Evolutionary conservation across 2,329 filamentous ascomycete species (phyloP).

Genomic region (Cytospora piceicola): DNA sequence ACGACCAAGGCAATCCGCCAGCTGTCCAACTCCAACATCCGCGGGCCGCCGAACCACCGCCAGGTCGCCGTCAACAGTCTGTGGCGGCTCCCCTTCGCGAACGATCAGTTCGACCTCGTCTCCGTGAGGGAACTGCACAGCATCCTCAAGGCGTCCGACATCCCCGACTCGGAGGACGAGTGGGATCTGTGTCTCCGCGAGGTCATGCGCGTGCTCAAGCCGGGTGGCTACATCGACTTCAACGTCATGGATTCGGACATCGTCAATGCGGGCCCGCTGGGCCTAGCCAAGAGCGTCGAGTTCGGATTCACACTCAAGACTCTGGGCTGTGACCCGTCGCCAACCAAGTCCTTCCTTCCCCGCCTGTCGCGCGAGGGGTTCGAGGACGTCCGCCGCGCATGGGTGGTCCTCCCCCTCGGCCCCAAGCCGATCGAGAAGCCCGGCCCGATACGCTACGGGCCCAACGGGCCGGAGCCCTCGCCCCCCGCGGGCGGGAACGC

Average conservation of each 20-base stretch:
- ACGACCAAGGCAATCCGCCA: constrained; percentile 74
- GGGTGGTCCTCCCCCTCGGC: constrained; percentile 88
- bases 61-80: constrained; percentile 78
- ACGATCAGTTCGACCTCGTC: constrained; percentile 87
- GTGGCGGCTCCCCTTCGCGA: constrained; percentile 81
- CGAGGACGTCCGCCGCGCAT: constrained; percentile 77
- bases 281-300: constrained; percentile 83
- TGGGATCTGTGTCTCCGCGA: constrained; percentile 85
- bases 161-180: constrained; percentile 73
- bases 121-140: constrained; percentile 86
- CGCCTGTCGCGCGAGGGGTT: constrained; percentile 79
- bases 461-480: constrained; percentile 42
- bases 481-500: constrained; percentile 44
- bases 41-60: constrained; percentile 85
- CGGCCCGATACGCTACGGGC: constrained; percentile 44
- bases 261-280: constrained; percentile 78
- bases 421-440: constrained; percentile 44
- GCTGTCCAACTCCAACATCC: constrained; percentile 73
- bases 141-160: constrained; percentile 72
- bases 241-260: constrained; percentile 88
- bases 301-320: constrained; percentile 90
- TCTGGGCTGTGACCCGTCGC: constrained; percentile 83
- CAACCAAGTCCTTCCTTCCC: constrained; percentile 79
- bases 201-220: constrained; percentile 89
- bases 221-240: constrained; percentile 91